Conservation (phyloP, 306 rosid species). For the Quercus rubra region DNA sequence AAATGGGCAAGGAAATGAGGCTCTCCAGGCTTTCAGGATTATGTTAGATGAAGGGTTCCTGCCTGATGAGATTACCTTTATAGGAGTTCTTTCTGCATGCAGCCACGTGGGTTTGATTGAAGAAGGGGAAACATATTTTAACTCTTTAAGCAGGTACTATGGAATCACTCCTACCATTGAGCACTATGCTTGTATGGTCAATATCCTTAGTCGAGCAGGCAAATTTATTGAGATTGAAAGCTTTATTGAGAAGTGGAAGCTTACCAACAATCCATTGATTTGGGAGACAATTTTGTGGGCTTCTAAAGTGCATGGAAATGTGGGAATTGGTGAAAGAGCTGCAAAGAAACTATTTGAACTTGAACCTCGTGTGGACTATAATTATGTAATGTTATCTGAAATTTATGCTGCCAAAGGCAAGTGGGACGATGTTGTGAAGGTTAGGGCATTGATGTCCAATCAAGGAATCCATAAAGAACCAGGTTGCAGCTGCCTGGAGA, state of each 20-base stretch:
- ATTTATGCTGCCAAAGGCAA: conserved; percentile 32
- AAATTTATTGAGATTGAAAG: conserved; percentile 33
- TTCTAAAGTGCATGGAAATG: conserved; percentile 26
- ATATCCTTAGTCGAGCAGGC: conserved; percentile 36
- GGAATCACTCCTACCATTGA: conserved; percentile 31
- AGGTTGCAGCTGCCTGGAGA: conserved; percentile 41
- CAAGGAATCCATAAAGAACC: conserved; percentile 38
- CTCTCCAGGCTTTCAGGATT: conserved; percentile 32
- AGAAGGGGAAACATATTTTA: conserved; percentile 28
- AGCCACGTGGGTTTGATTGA: conserved; percentile 36
- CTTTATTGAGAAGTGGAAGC: conserved; percentile 34
- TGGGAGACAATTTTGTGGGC: conserved; percentile 38
- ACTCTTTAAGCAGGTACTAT: conserved; percentile 16
- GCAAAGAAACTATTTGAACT: conserved; percentile 30
- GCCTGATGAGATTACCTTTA: conserved; percentile 34
- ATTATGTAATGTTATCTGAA: conserved; percentile 30
- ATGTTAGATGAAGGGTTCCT: conserved; percentile 23
- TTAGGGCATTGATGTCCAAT: conserved; percentile 30
- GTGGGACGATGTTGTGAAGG: conserved; percentile 27
- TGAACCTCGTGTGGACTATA: conserved; percentile 28
- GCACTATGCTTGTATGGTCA: conserved; percentile 38
- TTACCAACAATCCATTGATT: conserved; percentile 20
- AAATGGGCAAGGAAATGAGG: conserved; percentile 30
- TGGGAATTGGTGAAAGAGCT: conserved; percentile 30
- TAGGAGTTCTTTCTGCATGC: conserved; percentile 39